phyloP scores from a whole-genome alignment of 1,284 basidiomycete species.

The Cutaneotrichosporon sp. region DNA sequence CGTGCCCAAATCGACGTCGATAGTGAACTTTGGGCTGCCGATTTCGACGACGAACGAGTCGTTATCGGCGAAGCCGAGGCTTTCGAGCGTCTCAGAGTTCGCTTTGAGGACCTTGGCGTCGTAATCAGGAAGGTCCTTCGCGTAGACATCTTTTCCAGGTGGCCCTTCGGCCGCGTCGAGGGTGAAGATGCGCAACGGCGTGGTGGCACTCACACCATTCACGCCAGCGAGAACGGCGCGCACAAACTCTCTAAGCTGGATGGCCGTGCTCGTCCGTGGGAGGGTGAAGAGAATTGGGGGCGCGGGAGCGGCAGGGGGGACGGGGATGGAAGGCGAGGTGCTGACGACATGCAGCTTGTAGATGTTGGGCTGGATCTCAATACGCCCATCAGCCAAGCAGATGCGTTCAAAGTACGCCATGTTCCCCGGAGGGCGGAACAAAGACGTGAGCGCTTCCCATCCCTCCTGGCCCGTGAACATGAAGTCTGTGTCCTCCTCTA shows the following conservation, averaged over 20 bases:
- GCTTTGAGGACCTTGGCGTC: conserved; percentile 17
- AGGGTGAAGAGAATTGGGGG: conserved; percentile 9
- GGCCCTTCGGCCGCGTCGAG: conserved; percentile 14
- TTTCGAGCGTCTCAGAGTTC: conserved; percentile 15
- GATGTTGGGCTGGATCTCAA: conserved; percentile 74
- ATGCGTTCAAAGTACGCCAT: conserved; percentile 49
- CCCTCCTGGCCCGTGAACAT: conserved; percentile 69
- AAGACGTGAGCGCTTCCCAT: conserved; percentile 61
- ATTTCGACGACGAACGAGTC: conserved; percentile 41
- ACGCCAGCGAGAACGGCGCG: conserved; percentile 9
- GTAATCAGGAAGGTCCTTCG: conserved; percentile 20
- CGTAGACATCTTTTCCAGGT: conserved; percentile 5
- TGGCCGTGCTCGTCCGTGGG: conserved; percentile 9
- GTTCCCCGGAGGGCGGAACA: conserved; percentile 7
- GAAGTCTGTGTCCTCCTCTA: conserved; percentile 67
- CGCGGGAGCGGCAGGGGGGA: conserved; percentile 12
- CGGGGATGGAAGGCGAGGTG: conserved; percentile 5
- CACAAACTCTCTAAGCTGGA: conserved; percentile 8
- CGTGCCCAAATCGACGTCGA: conserved; percentile 24
- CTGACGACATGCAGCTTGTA: conserved; percentile 57
- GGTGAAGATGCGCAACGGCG: conserved; percentile 25
- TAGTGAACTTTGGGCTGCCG: conserved; percentile 21
- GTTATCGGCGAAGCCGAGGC: conserved; percentile 27
- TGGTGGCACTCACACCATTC: conserved; percentile 1
- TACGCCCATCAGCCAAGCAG: conserved; percentile 50